Conservation (phyloP, 2,329 filamentous ascomycete species). For the Diaporthe sp. region DNA sequence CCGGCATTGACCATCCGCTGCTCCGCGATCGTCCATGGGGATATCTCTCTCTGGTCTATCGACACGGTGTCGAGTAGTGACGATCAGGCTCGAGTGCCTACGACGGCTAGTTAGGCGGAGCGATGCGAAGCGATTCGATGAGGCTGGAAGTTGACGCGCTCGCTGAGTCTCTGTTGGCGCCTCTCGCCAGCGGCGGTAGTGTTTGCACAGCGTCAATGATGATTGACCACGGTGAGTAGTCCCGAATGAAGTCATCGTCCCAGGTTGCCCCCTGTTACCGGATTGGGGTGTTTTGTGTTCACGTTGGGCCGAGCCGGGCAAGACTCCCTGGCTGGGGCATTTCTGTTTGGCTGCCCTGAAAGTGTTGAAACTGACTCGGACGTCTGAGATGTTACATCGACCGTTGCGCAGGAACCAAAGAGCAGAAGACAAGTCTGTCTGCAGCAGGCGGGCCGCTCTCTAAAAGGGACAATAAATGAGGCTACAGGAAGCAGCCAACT, state of each 20-base stretch:
- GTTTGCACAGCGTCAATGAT: background rate
- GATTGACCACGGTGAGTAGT: background rate
- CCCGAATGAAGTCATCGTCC: conserved; percentile 28
- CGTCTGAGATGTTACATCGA: conserved; percentile 24
- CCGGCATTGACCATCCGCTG: background rate
- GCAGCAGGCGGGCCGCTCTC: conserved; percentile 3
- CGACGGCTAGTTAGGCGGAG: background rate
- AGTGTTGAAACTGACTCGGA: conserved; percentile 21
- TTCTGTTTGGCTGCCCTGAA: conserved; percentile 17
- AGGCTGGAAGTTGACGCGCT: background rate
- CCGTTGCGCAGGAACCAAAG: conserved; percentile 28
- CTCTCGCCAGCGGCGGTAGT: conserved; percentile 1
- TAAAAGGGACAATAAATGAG: background rate
- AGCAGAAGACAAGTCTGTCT: conserved; percentile 30
- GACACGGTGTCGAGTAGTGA: background rate
- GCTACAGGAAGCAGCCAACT: background rate
- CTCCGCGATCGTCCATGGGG: background rate
- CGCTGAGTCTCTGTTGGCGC: background rate
- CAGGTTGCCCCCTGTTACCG: conserved; percentile 20
- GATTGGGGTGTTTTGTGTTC: conserved; percentile 10
- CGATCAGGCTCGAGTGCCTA: background rate
- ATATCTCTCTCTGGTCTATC: background rate
- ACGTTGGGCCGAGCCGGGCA: conserved; percentile 13
- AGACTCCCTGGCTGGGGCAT: background rate
- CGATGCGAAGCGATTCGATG: background rate